Base-by-base conservation (phyloP, 2,329 filamentous ascomycete species). In the Penicillium freii region DNA sequence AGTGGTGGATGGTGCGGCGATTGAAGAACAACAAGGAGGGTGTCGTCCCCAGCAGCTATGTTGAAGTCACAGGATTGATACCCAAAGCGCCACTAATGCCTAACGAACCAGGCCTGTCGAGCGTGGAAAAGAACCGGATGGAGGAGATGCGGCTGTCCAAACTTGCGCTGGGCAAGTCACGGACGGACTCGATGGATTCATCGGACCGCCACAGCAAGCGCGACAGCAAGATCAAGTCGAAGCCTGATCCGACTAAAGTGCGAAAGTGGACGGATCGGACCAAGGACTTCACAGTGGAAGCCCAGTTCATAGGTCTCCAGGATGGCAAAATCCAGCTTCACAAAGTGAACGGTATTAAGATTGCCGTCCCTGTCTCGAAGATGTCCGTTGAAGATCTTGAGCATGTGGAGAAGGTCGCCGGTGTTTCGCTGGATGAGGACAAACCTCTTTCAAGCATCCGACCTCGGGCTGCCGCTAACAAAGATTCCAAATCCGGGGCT, bases 251-350 rank as follows among this genome's bases (percentile, higher is more conserved):
- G 15, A 79, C 84, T 51, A 95, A 94, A 77, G 85, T 95, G 33
- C 87, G 94, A 62, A 92, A 88, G 3, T 99, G 94, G 94, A 96
- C 92, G 33, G 94, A 99, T 75, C 86, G 94, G 65, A 91, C 91
- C 36, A 94, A 93, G 68, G 93, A 92, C 1, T 99, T 99, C 78
- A 97, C 91, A 66, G 94, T 99, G 54, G 94, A 97, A 65, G 94
- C 94, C 17, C 91, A 99, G 72, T 99, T 97, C 70, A 85, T 99
- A 51, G 93, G 92, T 29, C 83, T 97, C 51, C 91, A 91, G 73
- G 94, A 97, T 71, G 91, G 92, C 62, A 97, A 97, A 76, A 95
- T 99, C 64, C 95, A 99, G 75, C 81, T 99, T 23, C 94, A 99
- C 80, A 99, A 99, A 79, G 84, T 91, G 77, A 99, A 99, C 71